phyloP scores from a whole-genome alignment of 345 rosid genomes.

The Limnanthes douglasii region DNA sequence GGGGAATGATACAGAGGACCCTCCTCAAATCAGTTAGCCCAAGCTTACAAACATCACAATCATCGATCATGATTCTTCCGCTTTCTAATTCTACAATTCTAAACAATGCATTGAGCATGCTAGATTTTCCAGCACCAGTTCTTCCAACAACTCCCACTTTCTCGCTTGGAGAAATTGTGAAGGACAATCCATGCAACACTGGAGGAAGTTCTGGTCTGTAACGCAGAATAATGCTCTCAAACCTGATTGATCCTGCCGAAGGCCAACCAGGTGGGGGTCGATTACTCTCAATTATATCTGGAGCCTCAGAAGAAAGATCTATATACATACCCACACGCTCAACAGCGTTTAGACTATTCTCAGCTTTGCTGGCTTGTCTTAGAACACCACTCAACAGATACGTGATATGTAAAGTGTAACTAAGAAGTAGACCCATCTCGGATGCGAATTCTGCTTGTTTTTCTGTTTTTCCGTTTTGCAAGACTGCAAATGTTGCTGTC shows the following conservation, averaged over 20 bases:
- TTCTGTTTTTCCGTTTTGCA: constrained; percentile 50
- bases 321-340: constrained; percentile 83
- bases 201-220: constrained; percentile 93
- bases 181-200: constrained; percentile 67
- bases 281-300: constrained; percentile 39
- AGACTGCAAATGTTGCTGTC: constrained; percentile 78
- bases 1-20: constrained; percentile 81
- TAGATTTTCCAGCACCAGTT: constrained; percentile 95
- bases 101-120: constrained; percentile 85
- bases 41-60: constrained; percentile 38
- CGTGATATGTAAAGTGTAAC: constrained; percentile 75
- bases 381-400: constrained; percentile 59
- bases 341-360: constrained; percentile 87
- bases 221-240: constrained; percentile 70
- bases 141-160: constrained; percentile 93
- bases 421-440: constrained; percentile 89
- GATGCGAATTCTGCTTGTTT: constrained; percentile 63
- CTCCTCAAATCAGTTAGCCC: constrained; percentile 71
- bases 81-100: constrained; percentile 78
- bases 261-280: constrained; percentile 87
- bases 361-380: constrained; percentile 87
- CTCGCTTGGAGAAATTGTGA: constrained; percentile 46
- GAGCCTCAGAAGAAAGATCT: constrained; percentile 82
- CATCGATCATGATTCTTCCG: constrained; percentile 69
- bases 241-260: constrained; percentile 56